Conservation (phyloP, 2,329 filamentous ascomycete species). For the Talaromyces sp. region DNA sequence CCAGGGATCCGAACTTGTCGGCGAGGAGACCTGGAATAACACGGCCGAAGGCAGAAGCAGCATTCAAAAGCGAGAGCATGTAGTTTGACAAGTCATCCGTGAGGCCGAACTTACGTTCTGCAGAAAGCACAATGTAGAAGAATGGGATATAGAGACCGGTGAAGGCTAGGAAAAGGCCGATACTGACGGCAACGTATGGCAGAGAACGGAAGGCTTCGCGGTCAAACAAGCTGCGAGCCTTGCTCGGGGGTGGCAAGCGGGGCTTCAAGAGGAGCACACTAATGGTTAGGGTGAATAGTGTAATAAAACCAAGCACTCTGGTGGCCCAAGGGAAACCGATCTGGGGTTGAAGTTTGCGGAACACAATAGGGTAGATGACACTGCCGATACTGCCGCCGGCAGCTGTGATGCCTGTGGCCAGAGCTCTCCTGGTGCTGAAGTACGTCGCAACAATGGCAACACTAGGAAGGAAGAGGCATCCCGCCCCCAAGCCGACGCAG, state of each 20-base stretch:
- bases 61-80: constrained; percentile 63
- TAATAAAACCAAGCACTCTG: constrained; percentile 47
- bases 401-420: constrained; percentile 58
- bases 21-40: constrained; percentile 56
- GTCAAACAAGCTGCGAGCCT: not conserved
- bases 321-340: constrained; percentile 51
- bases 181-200: not conserved
- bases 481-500: constrained; percentile 14
- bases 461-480: constrained; percentile 56
- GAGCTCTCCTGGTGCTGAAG: constrained; percentile 51
- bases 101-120: constrained; percentile 19
- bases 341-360: constrained; percentile 33
- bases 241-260: constrained; percentile 21
- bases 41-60: constrained; percentile 54
- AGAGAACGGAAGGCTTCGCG: not conserved
- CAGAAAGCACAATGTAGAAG: constrained; percentile 28
- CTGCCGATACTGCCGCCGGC: constrained; percentile 47
- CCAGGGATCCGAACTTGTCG: constrained; percentile 54
- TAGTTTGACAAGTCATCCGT: constrained; percentile 46
- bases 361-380: not conserved
- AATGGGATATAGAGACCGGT: constrained; percentile 14
- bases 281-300: constrained; percentile 41
- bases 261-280: constrained; percentile 25
- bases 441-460: constrained; percentile 64
- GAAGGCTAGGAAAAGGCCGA: not conserved